Evolutionary conservation across 1,139 yeast genomes (phyloP).

Genomic region (Suzukiozyma palmioleophila): DNA sequence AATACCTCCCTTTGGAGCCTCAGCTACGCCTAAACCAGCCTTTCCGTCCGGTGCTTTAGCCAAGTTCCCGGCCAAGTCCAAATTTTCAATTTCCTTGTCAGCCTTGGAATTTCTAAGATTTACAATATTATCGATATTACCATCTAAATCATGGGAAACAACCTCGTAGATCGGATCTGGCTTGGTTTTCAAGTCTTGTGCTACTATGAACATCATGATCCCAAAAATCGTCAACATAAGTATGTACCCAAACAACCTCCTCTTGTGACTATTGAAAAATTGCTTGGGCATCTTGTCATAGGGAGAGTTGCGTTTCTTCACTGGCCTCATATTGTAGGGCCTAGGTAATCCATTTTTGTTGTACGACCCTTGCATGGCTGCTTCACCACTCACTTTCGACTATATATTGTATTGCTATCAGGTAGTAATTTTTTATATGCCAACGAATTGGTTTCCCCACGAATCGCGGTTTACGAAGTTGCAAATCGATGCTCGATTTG

Average conservation of each 20-base stretch:
- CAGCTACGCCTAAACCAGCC: slow-evolving; percentile 38
- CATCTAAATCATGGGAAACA: slow-evolving; percentile 11
- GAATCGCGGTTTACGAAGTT: background rate
- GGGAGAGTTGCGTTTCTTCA: slow-evolving; percentile 29
- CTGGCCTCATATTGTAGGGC: slow-evolving; percentile 48
- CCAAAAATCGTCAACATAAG: slow-evolving; percentile 35
- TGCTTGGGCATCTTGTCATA: slow-evolving; percentile 31
- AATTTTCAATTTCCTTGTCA: slow-evolving; percentile 27
- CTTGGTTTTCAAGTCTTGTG: slow-evolving; percentile 31
- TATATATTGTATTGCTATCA: background rate
- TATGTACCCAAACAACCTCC: slow-evolving; percentile 38
- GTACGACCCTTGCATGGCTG: slow-evolving; percentile 42
- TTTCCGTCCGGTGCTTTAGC: slow-evolving; percentile 42
- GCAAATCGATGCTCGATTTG: too few relatives aligned
- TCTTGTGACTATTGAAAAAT: slow-evolving; percentile 33
- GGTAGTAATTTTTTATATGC: background rate
- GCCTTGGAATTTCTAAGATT: slow-evolving; percentile 17
- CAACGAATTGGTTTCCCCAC: background rate
- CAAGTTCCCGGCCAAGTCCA: slow-evolving; percentile 38
- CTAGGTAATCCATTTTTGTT: slow-evolving; percentile 43
- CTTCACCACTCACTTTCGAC: background rate
- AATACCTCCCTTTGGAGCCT: slow-evolving; percentile 50
- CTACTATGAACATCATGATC: slow-evolving; percentile 31
- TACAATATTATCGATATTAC: slow-evolving; percentile 22
- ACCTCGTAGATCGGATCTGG: slow-evolving; percentile 31